Evolutionary conservation across 805 yeast species (phyloP).

Genomic region (Schwanniomyces vanrijiae): DNA sequence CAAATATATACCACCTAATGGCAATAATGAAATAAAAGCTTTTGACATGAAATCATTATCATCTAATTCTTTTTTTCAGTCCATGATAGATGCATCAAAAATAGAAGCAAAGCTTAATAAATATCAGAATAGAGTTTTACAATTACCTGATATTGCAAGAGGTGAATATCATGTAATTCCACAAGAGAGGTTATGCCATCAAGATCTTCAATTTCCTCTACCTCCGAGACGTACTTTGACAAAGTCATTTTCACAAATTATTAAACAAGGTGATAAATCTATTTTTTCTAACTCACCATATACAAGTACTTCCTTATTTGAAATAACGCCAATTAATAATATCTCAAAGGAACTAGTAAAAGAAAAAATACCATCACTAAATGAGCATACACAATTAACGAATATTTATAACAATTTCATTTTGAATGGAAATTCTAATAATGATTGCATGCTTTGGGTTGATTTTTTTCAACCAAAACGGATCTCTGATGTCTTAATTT

Average conservation of each 20-base stretch:
- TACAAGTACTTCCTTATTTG: not conserved
- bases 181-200: not conserved
- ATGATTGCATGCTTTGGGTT: slow-evolving; percentile 32
- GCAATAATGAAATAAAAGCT: not conserved
- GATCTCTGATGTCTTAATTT: slow-evolving; percentile 34
- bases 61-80: slow-evolving; percentile 27
- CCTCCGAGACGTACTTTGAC: not conserved
- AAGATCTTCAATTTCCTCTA: not conserved
- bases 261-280: slow-evolving; percentile 9
- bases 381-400: slow-evolving; percentile 7
- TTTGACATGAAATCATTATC: not conserved
- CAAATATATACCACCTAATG: slow-evolving; percentile 7
- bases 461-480: slow-evolving; percentile 44
- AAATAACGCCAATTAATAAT: not conserved
- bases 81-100: slow-evolving; percentile 38
- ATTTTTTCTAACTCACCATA: not conserved
- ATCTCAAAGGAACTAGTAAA: not conserved
- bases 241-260: not conserved
- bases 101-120: slow-evolving; percentile 25
- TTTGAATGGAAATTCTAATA: not conserved
- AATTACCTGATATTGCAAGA: slow-evolving; percentile 27
- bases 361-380: slow-evolving; percentile 10
- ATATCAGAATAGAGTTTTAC: slow-evolving; percentile 27
- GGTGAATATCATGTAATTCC: slow-evolving; percentile 32
- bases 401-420: slow-evolving; percentile 9